These are phyloP conservation scores for Trametes meyenii DNA, from an alignment of 768 basidiomycete species.

Conservation along the genomic window DNA sequence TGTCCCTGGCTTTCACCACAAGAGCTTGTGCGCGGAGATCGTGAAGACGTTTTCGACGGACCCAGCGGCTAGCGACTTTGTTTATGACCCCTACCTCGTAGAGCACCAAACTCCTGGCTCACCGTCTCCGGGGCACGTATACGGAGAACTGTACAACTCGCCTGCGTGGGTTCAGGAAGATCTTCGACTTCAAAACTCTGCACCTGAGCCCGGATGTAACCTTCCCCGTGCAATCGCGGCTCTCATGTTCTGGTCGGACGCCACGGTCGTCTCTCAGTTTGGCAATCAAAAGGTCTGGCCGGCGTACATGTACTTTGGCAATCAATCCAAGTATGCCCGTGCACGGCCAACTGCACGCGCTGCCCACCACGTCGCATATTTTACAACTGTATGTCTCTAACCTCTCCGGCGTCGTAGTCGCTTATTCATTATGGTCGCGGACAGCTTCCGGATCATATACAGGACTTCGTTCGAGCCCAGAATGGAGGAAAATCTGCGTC, in stretches of 20 bases:
- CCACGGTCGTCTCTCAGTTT: slow-evolving; percentile 36
- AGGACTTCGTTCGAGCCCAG: slow-evolving; percentile 30
- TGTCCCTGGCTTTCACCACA: slow-evolving; percentile 36
- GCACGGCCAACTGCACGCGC: slow-evolving; percentile 35
- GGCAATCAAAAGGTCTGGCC: slow-evolving; percentile 41
- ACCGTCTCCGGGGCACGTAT: slow-evolving; percentile 7
- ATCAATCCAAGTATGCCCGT: slow-evolving; percentile 45
- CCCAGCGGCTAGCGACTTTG: slow-evolving; percentile 6
- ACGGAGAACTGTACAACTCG: slow-evolving; percentile 23
- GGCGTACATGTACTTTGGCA: slow-evolving; percentile 42
- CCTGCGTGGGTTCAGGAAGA: slow-evolving; percentile 20
- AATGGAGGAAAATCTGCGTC: slow-evolving; percentile 21
- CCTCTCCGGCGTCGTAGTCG: background rate
- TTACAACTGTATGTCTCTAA: slow-evolving; percentile 38
- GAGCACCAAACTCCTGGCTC: background rate
- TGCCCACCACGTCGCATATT: slow-evolving; percentile 46
- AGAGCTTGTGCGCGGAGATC: slow-evolving; percentile 22
- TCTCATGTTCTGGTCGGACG: slow-evolving; percentile 38
- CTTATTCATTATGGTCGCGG: background rate
- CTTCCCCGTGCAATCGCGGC: slow-evolving; percentile 17
- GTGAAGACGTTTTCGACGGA: background rate
- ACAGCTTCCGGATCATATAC: slow-evolving; percentile 39
- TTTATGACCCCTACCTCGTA: slow-evolving; percentile 13
- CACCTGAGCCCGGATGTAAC: slow-evolving; percentile 24
- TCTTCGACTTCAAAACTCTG: slow-evolving; percentile 17